phyloP scores from a whole-genome alignment of 352 stramenopile species.

The Globisporangium alternatum region DNA sequence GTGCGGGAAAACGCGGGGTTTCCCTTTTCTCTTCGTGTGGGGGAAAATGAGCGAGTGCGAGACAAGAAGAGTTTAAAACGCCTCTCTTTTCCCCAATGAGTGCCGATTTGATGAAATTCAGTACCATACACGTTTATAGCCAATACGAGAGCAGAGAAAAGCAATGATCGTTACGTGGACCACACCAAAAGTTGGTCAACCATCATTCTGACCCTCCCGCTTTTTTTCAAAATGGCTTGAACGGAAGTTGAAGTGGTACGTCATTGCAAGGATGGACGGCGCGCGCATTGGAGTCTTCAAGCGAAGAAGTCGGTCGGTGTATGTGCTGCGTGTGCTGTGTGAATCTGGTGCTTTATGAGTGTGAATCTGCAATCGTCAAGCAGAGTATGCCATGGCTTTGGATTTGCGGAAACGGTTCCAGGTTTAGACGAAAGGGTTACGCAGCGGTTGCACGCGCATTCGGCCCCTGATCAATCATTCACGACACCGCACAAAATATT shows the following conservation, averaged over 20 bases:
- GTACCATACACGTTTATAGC: not conserved
- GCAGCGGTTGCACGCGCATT: not conserved
- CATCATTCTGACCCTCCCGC: not conserved
- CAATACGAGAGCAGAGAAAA: conserved; percentile 1
- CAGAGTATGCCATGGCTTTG: not conserved
- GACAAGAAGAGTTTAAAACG: conserved; percentile 5
- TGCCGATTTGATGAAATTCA: not conserved
- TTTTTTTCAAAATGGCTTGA: not conserved
- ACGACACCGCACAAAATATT: no score
- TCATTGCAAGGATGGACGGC: not conserved
- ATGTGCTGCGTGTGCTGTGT: not conserved
- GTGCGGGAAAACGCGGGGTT: conserved; percentile 7
- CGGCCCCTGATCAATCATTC: no score
- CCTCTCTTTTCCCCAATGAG: not conserved
- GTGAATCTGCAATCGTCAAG: not conserved
- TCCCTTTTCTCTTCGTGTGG: not conserved
- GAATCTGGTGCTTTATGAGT: not conserved
- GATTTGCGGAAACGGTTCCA: not conserved
- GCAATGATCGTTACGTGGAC: not conserved
- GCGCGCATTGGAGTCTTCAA: not conserved
- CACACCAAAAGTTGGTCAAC: not conserved
- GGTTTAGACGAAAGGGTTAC: not conserved
- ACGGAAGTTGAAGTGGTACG: conserved; percentile 1
- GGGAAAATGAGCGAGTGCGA: not conserved
- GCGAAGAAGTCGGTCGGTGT: not conserved